Evolutionary conservation across 1,284 basidiomycete species (phyloP).

Genomic region (Microbotryomycetes sp.): DNA sequence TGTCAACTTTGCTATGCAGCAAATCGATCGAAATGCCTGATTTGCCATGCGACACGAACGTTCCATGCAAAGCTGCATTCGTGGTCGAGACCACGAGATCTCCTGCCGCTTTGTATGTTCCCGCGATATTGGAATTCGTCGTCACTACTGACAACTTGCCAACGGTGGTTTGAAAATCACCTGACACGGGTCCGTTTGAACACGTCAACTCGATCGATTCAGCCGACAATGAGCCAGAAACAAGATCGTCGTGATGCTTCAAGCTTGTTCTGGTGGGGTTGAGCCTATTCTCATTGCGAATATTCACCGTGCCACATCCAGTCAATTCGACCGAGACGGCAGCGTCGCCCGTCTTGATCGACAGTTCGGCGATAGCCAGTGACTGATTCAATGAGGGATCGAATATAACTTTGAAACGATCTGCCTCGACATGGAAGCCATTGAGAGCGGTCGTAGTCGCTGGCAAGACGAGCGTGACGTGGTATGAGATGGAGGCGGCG

Average conservation of each 20-base stretch:
- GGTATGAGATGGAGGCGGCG: slow-evolving; percentile 12
- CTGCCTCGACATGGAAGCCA: neutral
- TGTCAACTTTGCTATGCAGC: slow-evolving; percentile 1
- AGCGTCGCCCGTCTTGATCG: slow-evolving; percentile 9
- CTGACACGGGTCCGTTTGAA: slow-evolving; percentile 7
- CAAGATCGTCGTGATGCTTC: slow-evolving; percentile 9
- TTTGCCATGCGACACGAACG: neutral
- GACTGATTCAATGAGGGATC: slow-evolving; percentile 4
- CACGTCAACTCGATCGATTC: slow-evolving; percentile 7
- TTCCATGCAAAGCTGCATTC: slow-evolving; percentile 3
- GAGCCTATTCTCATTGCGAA: slow-evolving; percentile 7
- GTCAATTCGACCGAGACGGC: neutral
- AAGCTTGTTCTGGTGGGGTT: slow-evolving; percentile 9
- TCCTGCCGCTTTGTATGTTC: neutral
- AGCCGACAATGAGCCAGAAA: neutral
- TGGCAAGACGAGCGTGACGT: slow-evolving; percentile 11
- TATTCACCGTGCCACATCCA: neutral
- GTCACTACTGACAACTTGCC: neutral
- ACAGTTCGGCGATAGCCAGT: neutral
- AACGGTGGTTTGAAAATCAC: neutral
- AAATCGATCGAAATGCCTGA: neutral
- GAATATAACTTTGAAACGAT: neutral
- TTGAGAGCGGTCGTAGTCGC: neutral
- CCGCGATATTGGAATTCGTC: slow-evolving; percentile 1
- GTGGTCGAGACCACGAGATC: neutral